Percentiles rank a stretch among this genome's conserved stretches.
These are phyloP conservation scores for Aspergillus latus DNA, from an alignment of 2,329 filamentous ascomycete species.

Conservation along the genomic window DNA sequence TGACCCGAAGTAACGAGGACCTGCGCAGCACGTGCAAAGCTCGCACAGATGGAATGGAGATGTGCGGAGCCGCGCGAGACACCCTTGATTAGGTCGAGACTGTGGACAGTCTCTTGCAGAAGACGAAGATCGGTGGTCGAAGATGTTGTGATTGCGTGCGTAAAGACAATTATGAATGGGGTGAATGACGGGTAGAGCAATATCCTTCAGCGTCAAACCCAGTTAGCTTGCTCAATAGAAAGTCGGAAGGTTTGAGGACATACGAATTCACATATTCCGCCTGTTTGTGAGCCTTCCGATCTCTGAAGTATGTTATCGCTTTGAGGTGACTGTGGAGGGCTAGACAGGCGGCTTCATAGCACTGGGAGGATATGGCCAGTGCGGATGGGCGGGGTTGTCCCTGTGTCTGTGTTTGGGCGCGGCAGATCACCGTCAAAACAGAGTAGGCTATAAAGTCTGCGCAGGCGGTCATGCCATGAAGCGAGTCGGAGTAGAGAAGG, in stretches of 20 bases:
- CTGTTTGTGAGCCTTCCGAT: constrained; percentile 27
- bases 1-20: constrained; percentile 25
- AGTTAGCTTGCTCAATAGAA: neutral
- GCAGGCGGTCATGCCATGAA: constrained; percentile 28
- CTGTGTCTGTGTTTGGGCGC: constrained; percentile 22
- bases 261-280: constrained; percentile 31
- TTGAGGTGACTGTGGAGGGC: constrained; percentile 29
- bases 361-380: constrained; percentile 27
- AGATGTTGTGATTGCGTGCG: constrained; percentile 29
- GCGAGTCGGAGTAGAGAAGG: constrained; percentile 26
- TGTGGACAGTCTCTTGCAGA: constrained; percentile 25
- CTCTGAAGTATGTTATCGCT: constrained; percentile 27
- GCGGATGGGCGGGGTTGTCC: neutral
- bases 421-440: constrained; percentile 27
- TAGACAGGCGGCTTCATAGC: constrained; percentile 27
- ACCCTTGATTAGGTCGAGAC: constrained; percentile 23
- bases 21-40: constrained; percentile 26
- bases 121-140: constrained; percentile 22
- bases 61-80: constrained; percentile 24
- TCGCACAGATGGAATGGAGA: constrained; percentile 24
- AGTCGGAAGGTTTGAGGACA: neutral
- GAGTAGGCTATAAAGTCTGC: constrained; percentile 29
- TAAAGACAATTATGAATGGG: constrained; percentile 30
- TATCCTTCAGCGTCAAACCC: constrained; percentile 13
- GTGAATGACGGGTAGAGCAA: constrained; percentile 29